phyloP scores from a whole-genome alignment of 768 basidiomycete species.

The Phanerodontia chrysosporium region DNA sequence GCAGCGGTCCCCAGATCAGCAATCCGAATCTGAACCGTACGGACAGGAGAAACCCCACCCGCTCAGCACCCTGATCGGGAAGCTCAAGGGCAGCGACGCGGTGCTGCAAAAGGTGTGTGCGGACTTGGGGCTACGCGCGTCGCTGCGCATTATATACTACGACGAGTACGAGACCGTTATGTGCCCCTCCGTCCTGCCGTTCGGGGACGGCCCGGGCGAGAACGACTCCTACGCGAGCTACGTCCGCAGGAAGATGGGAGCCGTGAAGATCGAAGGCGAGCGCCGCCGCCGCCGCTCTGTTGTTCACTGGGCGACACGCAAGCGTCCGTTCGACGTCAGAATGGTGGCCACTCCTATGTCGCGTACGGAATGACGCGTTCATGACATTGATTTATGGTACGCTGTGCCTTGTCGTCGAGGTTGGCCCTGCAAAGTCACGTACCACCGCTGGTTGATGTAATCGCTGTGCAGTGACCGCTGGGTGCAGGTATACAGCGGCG shows the following conservation, averaged over 20 bases:
- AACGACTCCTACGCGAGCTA: too few species aligned
- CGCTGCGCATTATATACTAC: background rate
- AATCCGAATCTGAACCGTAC: background rate
- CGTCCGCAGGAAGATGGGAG: too few species aligned
- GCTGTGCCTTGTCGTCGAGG: background rate
- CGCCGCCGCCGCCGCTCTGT: too few species aligned
- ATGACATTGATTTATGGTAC: background rate
- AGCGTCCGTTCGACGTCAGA: too few species aligned
- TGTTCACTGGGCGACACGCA: too few species aligned
- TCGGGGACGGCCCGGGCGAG: too few species aligned
- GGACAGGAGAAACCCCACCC: too few species aligned
- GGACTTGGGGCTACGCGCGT: background rate
- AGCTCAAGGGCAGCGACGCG: background rate
- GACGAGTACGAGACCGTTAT: background rate
- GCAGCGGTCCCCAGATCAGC: background rate
- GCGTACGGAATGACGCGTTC: background rate
- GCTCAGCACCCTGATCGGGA: constrained; percentile 22
- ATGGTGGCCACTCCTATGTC: background rate
- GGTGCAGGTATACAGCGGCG: too few species aligned
- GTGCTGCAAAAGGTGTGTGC: background rate
- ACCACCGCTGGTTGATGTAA: too few species aligned
- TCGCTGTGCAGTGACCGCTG: too few species aligned
- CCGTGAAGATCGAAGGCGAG: too few species aligned
- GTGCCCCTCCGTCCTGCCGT: background rate
- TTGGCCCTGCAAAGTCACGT: background rate